Conservation (phyloP, 2,329 filamentous ascomycete genomes). For the Pseudogymnoascus sp. region DNA sequence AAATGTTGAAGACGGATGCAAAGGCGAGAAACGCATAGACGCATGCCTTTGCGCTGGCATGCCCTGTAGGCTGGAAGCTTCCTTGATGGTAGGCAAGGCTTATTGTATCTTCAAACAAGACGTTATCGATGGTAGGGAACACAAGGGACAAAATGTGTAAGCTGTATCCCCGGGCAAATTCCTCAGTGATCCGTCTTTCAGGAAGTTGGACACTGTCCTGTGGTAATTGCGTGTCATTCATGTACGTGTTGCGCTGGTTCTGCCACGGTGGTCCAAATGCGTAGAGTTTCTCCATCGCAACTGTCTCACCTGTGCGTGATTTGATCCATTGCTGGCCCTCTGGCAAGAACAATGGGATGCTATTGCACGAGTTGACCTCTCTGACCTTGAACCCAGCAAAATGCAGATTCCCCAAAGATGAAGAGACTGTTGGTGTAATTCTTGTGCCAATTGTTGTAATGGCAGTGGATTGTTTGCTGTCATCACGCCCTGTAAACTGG, state of each 20-base stretch:
- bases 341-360: slow-evolving; percentile 40
- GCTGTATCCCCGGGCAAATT: background rate
- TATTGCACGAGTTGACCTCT: slow-evolving; percentile 37
- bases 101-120: slow-evolving; percentile 39
- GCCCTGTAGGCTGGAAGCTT: slow-evolving; percentile 18
- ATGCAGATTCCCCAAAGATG: slow-evolving; percentile 31
- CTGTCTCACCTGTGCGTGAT: slow-evolving; percentile 34
- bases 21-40: slow-evolving; percentile 41
- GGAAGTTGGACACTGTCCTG: slow-evolving; percentile 24
- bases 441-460: background rate
- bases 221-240: slow-evolving; percentile 25
- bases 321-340: slow-evolving; percentile 41
- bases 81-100: slow-evolving; percentile 33
- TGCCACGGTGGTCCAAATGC: background rate
- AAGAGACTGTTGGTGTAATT: background rate
- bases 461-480: background rate
- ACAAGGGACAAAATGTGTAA: background rate
- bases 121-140: slow-evolving; percentile 41
- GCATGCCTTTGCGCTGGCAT: slow-evolving; percentile 35
- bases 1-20: slow-evolving; percentile 22
- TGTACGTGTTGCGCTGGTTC: slow-evolving; percentile 19
- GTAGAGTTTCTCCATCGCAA: slow-evolving; percentile 18
- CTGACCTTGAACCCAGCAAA: slow-evolving; percentile 41
- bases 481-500: background rate
- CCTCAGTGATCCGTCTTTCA: background rate